Conservation (phyloP, 495 filamentous ascomycete species). For the Aspergillus diversus region DNA sequence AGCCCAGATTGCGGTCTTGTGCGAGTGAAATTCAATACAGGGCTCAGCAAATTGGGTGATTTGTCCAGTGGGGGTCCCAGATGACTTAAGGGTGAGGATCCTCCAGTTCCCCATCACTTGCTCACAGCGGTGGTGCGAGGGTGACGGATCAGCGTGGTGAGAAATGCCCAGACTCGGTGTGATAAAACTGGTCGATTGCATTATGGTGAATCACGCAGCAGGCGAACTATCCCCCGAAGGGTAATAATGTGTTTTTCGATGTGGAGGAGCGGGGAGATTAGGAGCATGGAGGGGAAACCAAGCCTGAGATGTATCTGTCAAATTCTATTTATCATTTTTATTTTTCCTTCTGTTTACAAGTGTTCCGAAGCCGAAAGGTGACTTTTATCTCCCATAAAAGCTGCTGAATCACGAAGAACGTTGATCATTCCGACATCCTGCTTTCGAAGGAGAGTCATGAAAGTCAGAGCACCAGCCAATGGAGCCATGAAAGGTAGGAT, state of each 20-base stretch:
- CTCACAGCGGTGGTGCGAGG: not conserved
- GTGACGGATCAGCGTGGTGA: not conserved
- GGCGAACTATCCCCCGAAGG: constrained; percentile 3
- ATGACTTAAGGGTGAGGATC: constrained; percentile 17
- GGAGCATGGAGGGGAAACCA: not conserved
- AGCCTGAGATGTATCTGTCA: constrained; percentile 6
- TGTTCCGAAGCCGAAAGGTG: not conserved
- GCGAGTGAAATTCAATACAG: constrained; percentile 2
- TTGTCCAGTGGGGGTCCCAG: not conserved
- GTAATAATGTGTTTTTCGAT: not conserved
- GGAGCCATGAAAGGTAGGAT: too few species aligned
- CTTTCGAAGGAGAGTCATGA: too few species aligned
- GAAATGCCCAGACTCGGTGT: constrained; percentile 10
- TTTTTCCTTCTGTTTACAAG: not conserved
- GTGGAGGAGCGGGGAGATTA: not conserved
- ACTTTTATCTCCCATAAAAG: too few species aligned
- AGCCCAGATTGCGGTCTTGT: constrained; percentile 1
- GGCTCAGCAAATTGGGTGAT: not conserved
- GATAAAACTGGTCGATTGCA: constrained; percentile 16
- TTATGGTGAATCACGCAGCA: constrained; percentile 11
- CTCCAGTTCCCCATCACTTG: constrained; percentile 6
- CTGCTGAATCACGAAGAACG: too few species aligned
- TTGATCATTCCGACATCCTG: too few species aligned
- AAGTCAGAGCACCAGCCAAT: too few species aligned
- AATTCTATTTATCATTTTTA: constrained; percentile 13